Conservation (phyloP, 257 asterid species). For the Solanum arcanum region DNA sequence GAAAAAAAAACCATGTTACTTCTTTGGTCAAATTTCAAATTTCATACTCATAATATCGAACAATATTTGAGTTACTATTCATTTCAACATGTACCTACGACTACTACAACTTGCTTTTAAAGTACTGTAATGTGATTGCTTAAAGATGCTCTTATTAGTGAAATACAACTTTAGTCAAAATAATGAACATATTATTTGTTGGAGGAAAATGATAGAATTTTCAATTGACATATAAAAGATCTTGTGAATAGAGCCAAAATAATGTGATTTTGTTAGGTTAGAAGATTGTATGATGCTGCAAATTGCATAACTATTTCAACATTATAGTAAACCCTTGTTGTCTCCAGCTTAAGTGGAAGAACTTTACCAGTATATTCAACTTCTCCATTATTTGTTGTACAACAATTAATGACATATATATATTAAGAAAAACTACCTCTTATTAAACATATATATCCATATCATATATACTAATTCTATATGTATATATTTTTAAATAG, state of each 20-base stretch:
- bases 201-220: neutral
- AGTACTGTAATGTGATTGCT: neutral
- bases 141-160: neutral
- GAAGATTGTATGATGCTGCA: neutral
- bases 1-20: too few species aligned
- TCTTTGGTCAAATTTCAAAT: neutral
- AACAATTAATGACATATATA: neutral
- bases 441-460: too few species aligned
- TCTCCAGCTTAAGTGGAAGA: neutral
- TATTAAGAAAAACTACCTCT: neutral
- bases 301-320: neutral
- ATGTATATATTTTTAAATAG: too few species aligned
- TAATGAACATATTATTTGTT: neutral
- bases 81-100: neutral
- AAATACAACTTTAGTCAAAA: neutral
- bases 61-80: neutral
- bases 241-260: neutral
- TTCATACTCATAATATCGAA: neutral
- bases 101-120: neutral
- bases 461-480: too few species aligned
- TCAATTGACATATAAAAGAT: neutral
- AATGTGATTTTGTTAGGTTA: neutral
- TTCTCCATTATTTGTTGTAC: neutral
- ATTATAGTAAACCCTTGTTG: neutral
- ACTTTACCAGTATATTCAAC: neutral